Evolutionary conservation across 2,329 filamentous ascomycete genomes (phyloP).

Genomic region (Pestalotiopsis fici): DNA sequence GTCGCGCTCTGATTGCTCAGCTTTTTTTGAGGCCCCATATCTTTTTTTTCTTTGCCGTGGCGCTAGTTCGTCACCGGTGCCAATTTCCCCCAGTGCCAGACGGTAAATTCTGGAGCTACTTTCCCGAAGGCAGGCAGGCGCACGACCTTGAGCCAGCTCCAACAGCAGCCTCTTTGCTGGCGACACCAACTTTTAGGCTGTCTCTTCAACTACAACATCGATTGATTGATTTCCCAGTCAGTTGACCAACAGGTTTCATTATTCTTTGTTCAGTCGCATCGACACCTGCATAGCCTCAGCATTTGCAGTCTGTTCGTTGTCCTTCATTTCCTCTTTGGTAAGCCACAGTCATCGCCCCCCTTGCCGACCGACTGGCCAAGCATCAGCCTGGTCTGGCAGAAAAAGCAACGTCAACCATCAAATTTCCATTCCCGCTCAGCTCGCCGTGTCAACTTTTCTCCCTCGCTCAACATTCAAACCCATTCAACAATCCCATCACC

Average conservation of each 20-base stretch:
- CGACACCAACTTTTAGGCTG: not conserved
- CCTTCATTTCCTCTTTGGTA: not conserved
- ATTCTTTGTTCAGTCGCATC: not conserved
- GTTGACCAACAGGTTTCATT: not conserved
- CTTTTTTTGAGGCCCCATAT: not conserved
- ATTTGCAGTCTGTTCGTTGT: not conserved
- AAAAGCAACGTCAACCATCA: not conserved
- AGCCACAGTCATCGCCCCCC: not conserved
- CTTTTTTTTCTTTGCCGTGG: slow-evolving; percentile 7
- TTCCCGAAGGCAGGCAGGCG: not conserved
- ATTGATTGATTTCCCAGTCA: not conserved
- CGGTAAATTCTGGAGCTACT: not conserved
- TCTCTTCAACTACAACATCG: not conserved
- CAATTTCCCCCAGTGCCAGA: not conserved
- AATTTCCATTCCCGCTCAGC: not conserved
- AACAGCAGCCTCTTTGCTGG: not conserved
- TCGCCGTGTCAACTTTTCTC: not conserved
- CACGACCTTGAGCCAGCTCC: not conserved
- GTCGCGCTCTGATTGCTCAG: not conserved
- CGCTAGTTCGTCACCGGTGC: slow-evolving; percentile 7
- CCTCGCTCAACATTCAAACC: not conserved
- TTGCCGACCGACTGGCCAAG: not conserved
- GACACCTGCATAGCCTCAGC: not conserved
- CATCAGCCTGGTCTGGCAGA: not conserved
- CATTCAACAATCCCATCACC: not conserved